phyloP scores from a whole-genome alignment of 2,329 filamentous ascomycete species.

The Fusarium phyllophilum region DNA sequence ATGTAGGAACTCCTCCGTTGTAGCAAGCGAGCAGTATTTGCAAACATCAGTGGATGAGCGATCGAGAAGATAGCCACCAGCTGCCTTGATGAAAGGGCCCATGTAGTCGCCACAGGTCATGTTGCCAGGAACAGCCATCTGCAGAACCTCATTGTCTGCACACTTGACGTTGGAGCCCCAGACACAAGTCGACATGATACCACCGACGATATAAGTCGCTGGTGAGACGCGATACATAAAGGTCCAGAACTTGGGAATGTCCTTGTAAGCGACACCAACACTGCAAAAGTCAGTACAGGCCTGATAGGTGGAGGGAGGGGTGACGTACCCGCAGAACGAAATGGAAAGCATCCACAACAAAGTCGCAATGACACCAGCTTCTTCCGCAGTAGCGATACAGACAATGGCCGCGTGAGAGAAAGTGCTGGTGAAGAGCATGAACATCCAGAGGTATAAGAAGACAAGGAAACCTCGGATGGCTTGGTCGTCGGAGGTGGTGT shows the following conservation, averaged over 20 bases:
- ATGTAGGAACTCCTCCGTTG: slow-evolving; percentile 53
- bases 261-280: slow-evolving; percentile 66
- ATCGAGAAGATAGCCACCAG: slow-evolving; percentile 61
- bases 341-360: slow-evolving; percentile 49
- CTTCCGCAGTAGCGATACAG: slow-evolving; percentile 38
- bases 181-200: slow-evolving; percentile 58
- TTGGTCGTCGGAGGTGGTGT: slow-evolving; percentile 37
- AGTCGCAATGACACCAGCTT: slow-evolving; percentile 50
- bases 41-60: slow-evolving; percentile 55
- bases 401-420: slow-evolving; percentile 41
- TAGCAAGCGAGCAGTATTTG: slow-evolving; percentile 53
- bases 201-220: slow-evolving; percentile 74
- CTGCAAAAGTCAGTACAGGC: slow-evolving; percentile 47
- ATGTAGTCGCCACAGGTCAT: slow-evolving; percentile 64
- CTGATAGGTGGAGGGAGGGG: slow-evolving; percentile 41
- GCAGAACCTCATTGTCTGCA: slow-evolving; percentile 57
- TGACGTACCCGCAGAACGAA: slow-evolving; percentile 40
- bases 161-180: slow-evolving; percentile 39
- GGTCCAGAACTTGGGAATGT: slow-evolving; percentile 75
- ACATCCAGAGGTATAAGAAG: slow-evolving; percentile 42
- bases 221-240: slow-evolving; percentile 77
- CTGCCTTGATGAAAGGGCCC: slow-evolving; percentile 50
- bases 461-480: slow-evolving; percentile 39
- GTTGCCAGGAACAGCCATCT: slow-evolving; percentile 63
- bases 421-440: slow-evolving; percentile 42